Percentiles rank a stretch among this genome's conserved stretches.
These are phyloP conservation scores for Testicularia cyperi DNA, from an alignment of 1,284 basidiomycete genomes.

Conservation along the genomic window DNA sequence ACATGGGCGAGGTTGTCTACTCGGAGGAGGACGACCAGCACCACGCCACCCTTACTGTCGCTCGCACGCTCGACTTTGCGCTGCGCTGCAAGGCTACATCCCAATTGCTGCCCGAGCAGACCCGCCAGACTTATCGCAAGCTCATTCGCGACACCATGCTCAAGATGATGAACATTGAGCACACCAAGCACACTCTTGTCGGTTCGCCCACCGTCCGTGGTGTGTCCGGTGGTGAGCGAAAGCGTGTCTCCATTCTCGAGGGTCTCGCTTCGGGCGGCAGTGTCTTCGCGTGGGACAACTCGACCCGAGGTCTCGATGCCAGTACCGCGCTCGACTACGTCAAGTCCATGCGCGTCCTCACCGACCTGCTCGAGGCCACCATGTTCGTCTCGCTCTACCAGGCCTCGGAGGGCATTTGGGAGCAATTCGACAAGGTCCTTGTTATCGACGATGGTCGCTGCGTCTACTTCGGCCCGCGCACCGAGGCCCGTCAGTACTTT, in stretches of 20 bases:
- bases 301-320: slow-evolving; percentile 74
- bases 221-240: slow-evolving; percentile 67
- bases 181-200: slow-evolving; percentile 74
- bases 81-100: slow-evolving; percentile 40
- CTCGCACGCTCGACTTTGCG: slow-evolving; percentile 47
- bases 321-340: slow-evolving; percentile 78
- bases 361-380: slow-evolving; percentile 74
- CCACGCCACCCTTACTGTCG: slow-evolving; percentile 73
- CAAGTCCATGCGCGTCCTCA: slow-evolving; percentile 73
- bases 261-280: slow-evolving; percentile 65
- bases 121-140: slow-evolving; percentile 63
- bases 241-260: slow-evolving; percentile 75
- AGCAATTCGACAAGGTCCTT: slow-evolving; percentile 67
- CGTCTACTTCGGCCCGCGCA: slow-evolving; percentile 54
- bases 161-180: slow-evolving; percentile 74
- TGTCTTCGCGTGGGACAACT: slow-evolving; percentile 73
- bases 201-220: slow-evolving; percentile 75
- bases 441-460: slow-evolving; percentile 56
- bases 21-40: slow-evolving; percentile 74
- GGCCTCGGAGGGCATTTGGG: slow-evolving; percentile 57
- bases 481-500: slow-evolving; percentile 49
- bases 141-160: slow-evolving; percentile 65
- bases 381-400: slow-evolving; percentile 82
- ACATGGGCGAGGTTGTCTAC: slow-evolving; percentile 80
- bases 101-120: slow-evolving; percentile 62